A percentile compares a stretch with the other conserved stretches of the same genome.
These are phyloP conservation scores for Daldinia decipiens DNA, from an alignment of 495 filamentous ascomycete genomes.

Conservation along the genomic window DNA sequence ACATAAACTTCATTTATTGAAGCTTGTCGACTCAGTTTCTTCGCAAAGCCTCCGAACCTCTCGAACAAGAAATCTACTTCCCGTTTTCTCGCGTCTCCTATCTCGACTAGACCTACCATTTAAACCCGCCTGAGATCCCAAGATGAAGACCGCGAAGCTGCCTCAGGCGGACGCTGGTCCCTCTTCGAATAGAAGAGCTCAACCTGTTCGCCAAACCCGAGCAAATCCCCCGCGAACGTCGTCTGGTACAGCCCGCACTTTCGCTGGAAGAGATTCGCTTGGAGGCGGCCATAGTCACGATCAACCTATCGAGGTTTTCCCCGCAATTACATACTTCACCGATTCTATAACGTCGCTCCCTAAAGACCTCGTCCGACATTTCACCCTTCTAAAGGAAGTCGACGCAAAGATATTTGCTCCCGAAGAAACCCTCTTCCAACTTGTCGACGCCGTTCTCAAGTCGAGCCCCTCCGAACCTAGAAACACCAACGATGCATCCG, in stretches of 20 bases:
- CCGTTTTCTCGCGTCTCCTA: slow-evolving; percentile 9
- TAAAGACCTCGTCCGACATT: slow-evolving; percentile 92
- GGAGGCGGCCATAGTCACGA: slow-evolving; percentile 55
- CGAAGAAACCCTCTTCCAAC: slow-evolving; percentile 73
- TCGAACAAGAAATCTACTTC: slow-evolving; percentile 23
- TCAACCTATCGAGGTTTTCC: slow-evolving; percentile 76
- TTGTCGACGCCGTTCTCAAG: slow-evolving; percentile 73
- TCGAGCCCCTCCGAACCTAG: slow-evolving; percentile 62
- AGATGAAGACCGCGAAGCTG: slow-evolving; percentile 65
- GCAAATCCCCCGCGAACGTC: slow-evolving; percentile 62
- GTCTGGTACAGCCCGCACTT: slow-evolving; percentile 54
- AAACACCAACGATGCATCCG: slow-evolving; percentile 55
- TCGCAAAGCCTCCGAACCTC: slow-evolving; percentile 25
- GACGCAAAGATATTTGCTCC: slow-evolving; percentile 91
- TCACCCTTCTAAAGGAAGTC: slow-evolving; percentile 93
- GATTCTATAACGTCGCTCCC: slow-evolving; percentile 93
- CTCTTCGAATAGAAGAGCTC: slow-evolving; percentile 63
- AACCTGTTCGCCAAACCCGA: slow-evolving; percentile 69
- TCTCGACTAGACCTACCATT: slow-evolving; percentile 17
- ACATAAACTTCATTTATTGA: slow-evolving; percentile 46
- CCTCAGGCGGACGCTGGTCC: slow-evolving; percentile 53
- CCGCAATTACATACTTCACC: slow-evolving; percentile 92
- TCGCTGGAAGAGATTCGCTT: slow-evolving; percentile 54
- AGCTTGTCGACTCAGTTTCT: slow-evolving; percentile 38
- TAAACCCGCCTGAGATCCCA: slow-evolving; percentile 21